Evolutionary conservation across 768 basidiomycete species (phyloP), one percentile per base, ranked within the genome.

Genomic region (Leucocoprinus sp.): DNA sequence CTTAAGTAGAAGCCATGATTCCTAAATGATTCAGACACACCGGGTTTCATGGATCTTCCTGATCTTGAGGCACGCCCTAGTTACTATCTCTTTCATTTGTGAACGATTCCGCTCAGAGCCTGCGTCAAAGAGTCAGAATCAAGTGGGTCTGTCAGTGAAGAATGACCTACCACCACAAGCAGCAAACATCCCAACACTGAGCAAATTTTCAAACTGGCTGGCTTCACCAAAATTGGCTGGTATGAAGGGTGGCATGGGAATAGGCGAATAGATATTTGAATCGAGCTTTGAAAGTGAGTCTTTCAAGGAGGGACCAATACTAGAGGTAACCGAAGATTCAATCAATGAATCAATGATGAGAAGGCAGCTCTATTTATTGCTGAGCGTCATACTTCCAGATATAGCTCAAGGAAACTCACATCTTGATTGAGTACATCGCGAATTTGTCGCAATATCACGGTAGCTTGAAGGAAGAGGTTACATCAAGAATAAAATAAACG

Each of bases 171-270:
- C 53, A 37, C 64, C 64, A 55, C 64, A 66, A 22, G 63, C 52
- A 14, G 63, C 61, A 26, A 63, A 66, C 34, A 66, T 49, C 14
- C 58, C 61, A 15, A 66, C 66, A 43, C 64, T 65, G 43, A 65
- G 59, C 38, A 60, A 60, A 52, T 66, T 63, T 51, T 64, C 63
- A 19, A 61, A 63, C 26, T 62, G 62, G 35, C 62, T 62, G 9
- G 64, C 57, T 31, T 68, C 62, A 9, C 66, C 65, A 40, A 66
- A 68, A 52, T 67, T 62, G n/a, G 58, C 59, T 11, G 66, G 66
- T 21, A 67, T 52, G 39, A 64, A 66, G 8, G 54, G 54, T 5
- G 65, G 66, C n/a, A 64, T 60, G 4, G 64, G 52, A 8, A 66
- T 57, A 7, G 66, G 63, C 17, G 57, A 50, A 44, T 68, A 66